Percentiles rank a stretch among this genome's conserved stretches.
phyloP scores from a whole-genome alignment of 345 rosid genomes.

The Eucalyptus regnans region DNA sequence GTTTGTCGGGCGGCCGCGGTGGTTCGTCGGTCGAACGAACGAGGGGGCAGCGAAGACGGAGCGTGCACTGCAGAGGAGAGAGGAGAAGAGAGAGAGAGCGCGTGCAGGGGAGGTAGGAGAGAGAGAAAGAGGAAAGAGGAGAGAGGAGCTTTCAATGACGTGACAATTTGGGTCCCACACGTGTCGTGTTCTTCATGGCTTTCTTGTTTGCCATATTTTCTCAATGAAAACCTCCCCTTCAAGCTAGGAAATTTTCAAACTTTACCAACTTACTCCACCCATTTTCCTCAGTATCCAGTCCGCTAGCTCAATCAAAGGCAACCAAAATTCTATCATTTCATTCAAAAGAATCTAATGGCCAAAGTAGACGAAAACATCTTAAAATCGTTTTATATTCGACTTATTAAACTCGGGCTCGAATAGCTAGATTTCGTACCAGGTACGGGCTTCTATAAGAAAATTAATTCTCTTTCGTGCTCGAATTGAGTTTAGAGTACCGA shows the following conservation, averaged over 20 bases:
- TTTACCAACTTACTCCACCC: not conserved
- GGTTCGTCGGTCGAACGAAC: too few species aligned
- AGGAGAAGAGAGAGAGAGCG: too few species aligned
- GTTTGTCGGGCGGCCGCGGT: too few species aligned
- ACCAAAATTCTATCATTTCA: not conserved
- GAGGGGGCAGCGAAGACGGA: too few species aligned
- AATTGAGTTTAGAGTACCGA: not conserved
- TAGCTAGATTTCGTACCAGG: not conserved
- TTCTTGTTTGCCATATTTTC: not conserved
- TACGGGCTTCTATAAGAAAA: not conserved
- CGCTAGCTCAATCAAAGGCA: not conserved
- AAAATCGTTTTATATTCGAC: not conserved
- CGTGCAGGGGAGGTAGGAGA: too few species aligned
- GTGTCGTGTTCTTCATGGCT: too few species aligned
- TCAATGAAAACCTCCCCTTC: not conserved
- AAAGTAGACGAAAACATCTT: not conserved
- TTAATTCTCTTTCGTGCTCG: not conserved
- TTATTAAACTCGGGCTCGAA: not conserved
- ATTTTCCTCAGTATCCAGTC: not conserved
- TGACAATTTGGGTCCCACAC: too few species aligned
- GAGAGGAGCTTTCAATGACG: too few species aligned
- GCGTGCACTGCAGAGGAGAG: too few species aligned
- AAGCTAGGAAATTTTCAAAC: not conserved
- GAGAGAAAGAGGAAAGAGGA: accelerated
- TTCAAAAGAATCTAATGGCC: not conserved